phyloP scores from a whole-genome alignment of 2,329 filamentous ascomycete species.

The Penicillium capsulatum region DNA sequence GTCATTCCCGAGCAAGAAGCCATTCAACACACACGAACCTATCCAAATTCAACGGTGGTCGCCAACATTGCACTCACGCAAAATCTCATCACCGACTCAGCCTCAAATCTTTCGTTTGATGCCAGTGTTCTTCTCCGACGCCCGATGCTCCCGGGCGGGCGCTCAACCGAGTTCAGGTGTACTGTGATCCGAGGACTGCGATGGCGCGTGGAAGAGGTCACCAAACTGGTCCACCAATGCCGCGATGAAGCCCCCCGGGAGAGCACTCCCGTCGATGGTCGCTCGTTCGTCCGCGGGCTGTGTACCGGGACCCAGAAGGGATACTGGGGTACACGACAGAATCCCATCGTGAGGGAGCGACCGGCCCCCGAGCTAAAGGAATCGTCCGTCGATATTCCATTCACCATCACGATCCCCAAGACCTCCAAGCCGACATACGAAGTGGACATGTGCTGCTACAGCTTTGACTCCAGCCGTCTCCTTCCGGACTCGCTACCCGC shows the following conservation, averaged over 20 bases:
- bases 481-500: not conserved
- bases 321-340: slow-evolving; percentile 10
- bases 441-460: slow-evolving; percentile 4
- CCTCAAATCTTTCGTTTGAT: slow-evolving; percentile 3
- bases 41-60: slow-evolving; percentile 7
- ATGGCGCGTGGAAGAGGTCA: slow-evolving; percentile 16
- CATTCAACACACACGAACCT: slow-evolving; percentile 10
- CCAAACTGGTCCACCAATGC: slow-evolving; percentile 5
- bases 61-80: slow-evolving; percentile 9
- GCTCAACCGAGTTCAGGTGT: slow-evolving; percentile 12
- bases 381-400: slow-evolving; percentile 5
- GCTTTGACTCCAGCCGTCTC: not conserved
- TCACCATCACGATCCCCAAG: slow-evolving; percentile 7
- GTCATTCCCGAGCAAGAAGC: slow-evolving; percentile 6
- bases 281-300: slow-evolving; percentile 6
- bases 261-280: slow-evolving; percentile 1
- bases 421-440: not conserved
- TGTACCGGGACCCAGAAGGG: slow-evolving; percentile 9
- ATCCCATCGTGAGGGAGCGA: slow-evolving; percentile 3
- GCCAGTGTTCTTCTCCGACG: slow-evolving; percentile 27
- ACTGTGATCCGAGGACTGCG: slow-evolving; percentile 8
- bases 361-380: slow-evolving; percentile 3
- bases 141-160: slow-evolving; percentile 5
- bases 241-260: not conserved
- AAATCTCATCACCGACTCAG: not conserved